These are phyloP conservation scores for Aspergillus cejpii DNA, from an alignment of 2,329 filamentous ascomycete genomes.

Conservation along the genomic window DNA sequence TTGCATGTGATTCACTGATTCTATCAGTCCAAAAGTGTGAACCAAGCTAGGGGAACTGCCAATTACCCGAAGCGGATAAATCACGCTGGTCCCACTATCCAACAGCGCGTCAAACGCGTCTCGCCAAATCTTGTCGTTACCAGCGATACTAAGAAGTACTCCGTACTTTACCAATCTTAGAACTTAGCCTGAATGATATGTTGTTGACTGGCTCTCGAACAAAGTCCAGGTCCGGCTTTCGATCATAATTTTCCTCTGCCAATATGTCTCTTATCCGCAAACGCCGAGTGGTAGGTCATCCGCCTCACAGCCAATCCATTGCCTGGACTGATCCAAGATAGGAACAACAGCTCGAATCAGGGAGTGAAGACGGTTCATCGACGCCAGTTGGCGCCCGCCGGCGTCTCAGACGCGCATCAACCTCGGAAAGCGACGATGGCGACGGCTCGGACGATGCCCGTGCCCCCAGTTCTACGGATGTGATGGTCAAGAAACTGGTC, in stretches of 20 bases:
- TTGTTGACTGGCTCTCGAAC: background rate
- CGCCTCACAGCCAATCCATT: background rate
- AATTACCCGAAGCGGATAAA: constrained; percentile 15
- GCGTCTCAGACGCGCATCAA: constrained; percentile 11
- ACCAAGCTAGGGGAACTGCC: background rate
- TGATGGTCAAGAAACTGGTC: constrained; percentile 56
- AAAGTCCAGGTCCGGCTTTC: background rate
- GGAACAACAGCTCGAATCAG: constrained; percentile 6
- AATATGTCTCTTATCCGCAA: constrained; percentile 27
- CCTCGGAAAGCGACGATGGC: constrained; percentile 11
- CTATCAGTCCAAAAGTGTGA: background rate
- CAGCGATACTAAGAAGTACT: background rate
- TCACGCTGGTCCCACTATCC: constrained; percentile 10
- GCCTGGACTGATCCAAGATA: background rate
- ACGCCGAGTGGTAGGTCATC: constrained; percentile 24
- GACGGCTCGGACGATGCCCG: constrained; percentile 16
- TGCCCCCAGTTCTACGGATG: constrained; percentile 27
- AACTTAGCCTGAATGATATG: too few species aligned
- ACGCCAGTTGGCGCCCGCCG: constrained; percentile 8
- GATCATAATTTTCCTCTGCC: background rate
- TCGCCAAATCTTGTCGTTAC: background rate
- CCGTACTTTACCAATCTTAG: too few species aligned
- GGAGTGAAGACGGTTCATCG: constrained; percentile 7
- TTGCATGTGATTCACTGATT: constrained; percentile 12
- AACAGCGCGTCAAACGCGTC: constrained; percentile 20